Evolutionary conservation across 345 rosid genomes (phyloP).

Genomic region (thale cress (Arabidopsis thaliana)): TAIR10.1 NC_003076.8:22503501-22504000

Average conservation of each 20-base stretch:
- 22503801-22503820: conserved; percentile 30
- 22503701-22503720: neutral
- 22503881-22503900: conserved; percentile 36
- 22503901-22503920: conserved; percentile 3
- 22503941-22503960: conserved; percentile 62
- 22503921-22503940: conserved; percentile 58
- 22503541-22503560: conserved; percentile 98
- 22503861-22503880: conserved; percentile 29
- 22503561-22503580: conserved; percentile 82
- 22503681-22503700: neutral
- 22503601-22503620: conserved; percentile 98
- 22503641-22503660: conserved; percentile 91
- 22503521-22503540: conserved; percentile 94
- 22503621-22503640: conserved; percentile 99
- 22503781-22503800: conserved; percentile 13
- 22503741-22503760: conserved; percentile 24
- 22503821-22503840: conserved; percentile 14
- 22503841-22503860: conserved; percentile 28
- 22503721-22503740: neutral
- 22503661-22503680: conserved; percentile 46
- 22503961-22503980: conserved; percentile 47
- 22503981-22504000: conserved; percentile 60
- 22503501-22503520: conserved; percentile 97
- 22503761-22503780: conserved; percentile 37
- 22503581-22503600: conserved; percentile 83